Evolutionary conservation across 371 early-diverging fungal genomes (phyloP).

Genomic region (Apophysomyces variabilis): DNA sequence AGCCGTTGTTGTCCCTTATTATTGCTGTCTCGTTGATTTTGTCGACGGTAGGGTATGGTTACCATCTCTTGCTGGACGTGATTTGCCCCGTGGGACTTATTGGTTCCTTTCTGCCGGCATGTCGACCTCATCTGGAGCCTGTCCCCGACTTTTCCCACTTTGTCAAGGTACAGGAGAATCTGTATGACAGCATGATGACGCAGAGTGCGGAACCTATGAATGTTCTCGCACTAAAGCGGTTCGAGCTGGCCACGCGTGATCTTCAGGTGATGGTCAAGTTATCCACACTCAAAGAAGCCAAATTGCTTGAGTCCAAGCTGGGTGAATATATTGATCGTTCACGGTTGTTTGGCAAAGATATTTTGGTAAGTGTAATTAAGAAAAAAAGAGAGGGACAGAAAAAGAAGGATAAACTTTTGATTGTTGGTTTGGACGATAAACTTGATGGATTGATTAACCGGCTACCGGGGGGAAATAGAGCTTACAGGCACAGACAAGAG

Average conservation of each 20-base stretch:
- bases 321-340: slow-evolving; percentile 44
- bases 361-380: slow-evolving; percentile 23
- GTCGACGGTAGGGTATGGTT: slow-evolving; percentile 14
- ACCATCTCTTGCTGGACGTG: slow-evolving; percentile 22
- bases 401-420: slow-evolving; percentile 23
- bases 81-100: slow-evolving; percentile 28
- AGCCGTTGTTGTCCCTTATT: slow-evolving; percentile 24
- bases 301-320: slow-evolving; percentile 39
- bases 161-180: slow-evolving; percentile 45
- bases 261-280: slow-evolving; percentile 49
- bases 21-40: slow-evolving; percentile 15
- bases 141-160: slow-evolving; percentile 54
- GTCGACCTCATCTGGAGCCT: slow-evolving; percentile 21
- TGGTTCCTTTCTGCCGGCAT: slow-evolving; percentile 26
- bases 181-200: slow-evolving; percentile 45
- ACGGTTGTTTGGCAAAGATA: slow-evolving; percentile 38
- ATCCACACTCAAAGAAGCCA: slow-evolving; percentile 36
- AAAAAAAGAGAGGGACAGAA: slow-evolving; percentile 6
- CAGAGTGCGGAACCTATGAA: slow-evolving; percentile 39
- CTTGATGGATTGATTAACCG: too few relatives aligned
- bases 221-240: slow-evolving; percentile 45
- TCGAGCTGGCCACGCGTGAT: slow-evolving; percentile 53
- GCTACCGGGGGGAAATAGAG: background rate
- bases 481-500: slow-evolving; percentile 32
- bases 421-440: background rate